Percentiles rank a stretch among this genome's conserved stretches.
phyloP scores from a whole-genome alignment of 768 basidiomycete species.

The Lactarius trivialis region DNA sequence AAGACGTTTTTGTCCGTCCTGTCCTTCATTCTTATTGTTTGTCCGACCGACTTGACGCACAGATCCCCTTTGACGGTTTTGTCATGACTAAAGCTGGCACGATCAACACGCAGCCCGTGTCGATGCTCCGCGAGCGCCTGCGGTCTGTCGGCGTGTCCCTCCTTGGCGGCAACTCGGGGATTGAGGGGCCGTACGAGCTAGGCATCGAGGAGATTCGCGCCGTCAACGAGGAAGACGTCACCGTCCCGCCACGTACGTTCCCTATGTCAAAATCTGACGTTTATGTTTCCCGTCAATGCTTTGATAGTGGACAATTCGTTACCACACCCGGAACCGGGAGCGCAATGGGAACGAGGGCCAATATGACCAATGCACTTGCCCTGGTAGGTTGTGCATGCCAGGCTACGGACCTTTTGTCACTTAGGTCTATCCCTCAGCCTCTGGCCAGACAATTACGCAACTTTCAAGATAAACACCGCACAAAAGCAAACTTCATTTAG shows the following conservation, averaged over 20 bases:
- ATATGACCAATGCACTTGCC: not conserved
- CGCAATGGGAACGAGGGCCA: slow-evolving; percentile 12
- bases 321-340: not conserved
- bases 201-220: slow-evolving; percentile 75
- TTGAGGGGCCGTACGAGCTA: slow-evolving; percentile 73
- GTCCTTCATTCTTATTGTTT: too few relatives aligned
- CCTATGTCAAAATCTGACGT: not conserved
- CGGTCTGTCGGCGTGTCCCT: slow-evolving; percentile 82
- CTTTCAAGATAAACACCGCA: not conserved
- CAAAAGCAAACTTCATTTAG: not conserved
- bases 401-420: not conserved
- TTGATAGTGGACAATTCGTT: slow-evolving; percentile 8
- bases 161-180: slow-evolving; percentile 74
- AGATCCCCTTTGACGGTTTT: slow-evolving; percentile 81
- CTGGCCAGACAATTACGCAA: not conserved
- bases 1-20: slow-evolving; percentile 66
- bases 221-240: slow-evolving; percentile 68
- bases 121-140: slow-evolving; percentile 69
- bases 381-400: not conserved
- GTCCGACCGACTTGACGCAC: slow-evolving; percentile 14
- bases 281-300: not conserved
- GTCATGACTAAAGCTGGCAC: slow-evolving; percentile 70
- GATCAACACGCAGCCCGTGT: slow-evolving; percentile 60
- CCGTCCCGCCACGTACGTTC: slow-evolving; percentile 29
- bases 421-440: not conserved